Percentiles rank a stretch among this genome's conserved stretches.
Evolutionary conservation across 768 basidiomycete species (phyloP).

Genomic region (Hortiboletus flavorubellus): DNA sequence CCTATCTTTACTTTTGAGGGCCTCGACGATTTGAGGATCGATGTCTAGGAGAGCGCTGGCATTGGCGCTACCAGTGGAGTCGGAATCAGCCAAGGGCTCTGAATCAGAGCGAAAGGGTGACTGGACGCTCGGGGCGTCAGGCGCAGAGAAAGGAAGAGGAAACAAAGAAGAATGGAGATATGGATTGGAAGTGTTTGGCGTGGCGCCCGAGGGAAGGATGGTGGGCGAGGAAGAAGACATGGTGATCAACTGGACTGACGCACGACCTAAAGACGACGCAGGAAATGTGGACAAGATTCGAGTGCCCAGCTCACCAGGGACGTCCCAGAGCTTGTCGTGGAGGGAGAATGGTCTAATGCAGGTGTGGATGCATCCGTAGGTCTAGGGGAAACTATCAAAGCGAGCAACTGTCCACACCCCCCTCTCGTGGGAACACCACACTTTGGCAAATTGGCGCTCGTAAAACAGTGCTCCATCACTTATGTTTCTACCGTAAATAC

Average conservation of each 20-base stretch:
- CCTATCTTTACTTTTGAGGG: slow-evolving; percentile 83
- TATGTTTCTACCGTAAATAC: slow-evolving; percentile 1
- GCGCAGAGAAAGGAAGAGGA: slow-evolving; percentile 13
- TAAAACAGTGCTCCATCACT: background rate
- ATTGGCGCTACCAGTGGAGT: slow-evolving; percentile 25
- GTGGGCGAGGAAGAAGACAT: slow-evolving; percentile 12
- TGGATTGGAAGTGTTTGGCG: slow-evolving; percentile 9
- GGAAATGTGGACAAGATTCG: slow-evolving; percentile 10
- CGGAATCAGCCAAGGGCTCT: slow-evolving; percentile 30
- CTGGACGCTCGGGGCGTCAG: slow-evolving; percentile 10
- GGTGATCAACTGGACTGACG: slow-evolving; percentile 8
- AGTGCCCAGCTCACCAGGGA: background rate
- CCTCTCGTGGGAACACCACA: slow-evolving; percentile 26
- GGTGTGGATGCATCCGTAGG: slow-evolving; percentile 28
- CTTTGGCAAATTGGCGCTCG: no score
- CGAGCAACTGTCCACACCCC: background rate
- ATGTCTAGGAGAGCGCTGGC: slow-evolving; percentile 41
- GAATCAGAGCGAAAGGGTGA: slow-evolving; percentile 23
- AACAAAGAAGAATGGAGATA: slow-evolving; percentile 11
- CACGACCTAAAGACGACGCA: slow-evolving; percentile 1
- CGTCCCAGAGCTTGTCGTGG: slow-evolving; percentile 11
- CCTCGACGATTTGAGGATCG: slow-evolving; percentile 80
- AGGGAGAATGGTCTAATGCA: slow-evolving; percentile 14
- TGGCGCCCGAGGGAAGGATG: slow-evolving; percentile 12
- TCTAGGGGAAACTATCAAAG: slow-evolving; percentile 27